Evolutionary conservation across 768 basidiomycete species (phyloP).

Genomic region (Russula sp.): DNA sequence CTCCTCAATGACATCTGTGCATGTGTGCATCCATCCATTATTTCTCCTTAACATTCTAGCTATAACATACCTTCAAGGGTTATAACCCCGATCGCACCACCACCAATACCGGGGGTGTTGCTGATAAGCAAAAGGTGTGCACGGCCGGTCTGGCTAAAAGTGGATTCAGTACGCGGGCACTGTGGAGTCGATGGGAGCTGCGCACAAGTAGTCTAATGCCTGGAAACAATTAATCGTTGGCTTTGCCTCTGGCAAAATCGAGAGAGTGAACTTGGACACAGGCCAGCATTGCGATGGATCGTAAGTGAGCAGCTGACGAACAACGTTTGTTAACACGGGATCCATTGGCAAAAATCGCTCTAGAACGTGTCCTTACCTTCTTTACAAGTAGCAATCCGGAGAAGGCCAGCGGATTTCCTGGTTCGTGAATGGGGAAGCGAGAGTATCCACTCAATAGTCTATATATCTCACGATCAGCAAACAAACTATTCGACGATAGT

Average conservation of each 20-base stretch:
- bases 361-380: conserved; percentile 46
- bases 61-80: conserved; percentile 67
- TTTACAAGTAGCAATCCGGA: conserved; percentile 82
- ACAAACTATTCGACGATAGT: not conserved
- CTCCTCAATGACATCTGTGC: conserved; percentile 80
- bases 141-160: conserved; percentile 80
- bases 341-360: not conserved
- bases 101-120: conserved; percentile 72
- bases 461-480: conserved; percentile 12
- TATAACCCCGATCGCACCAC: conserved; percentile 88
- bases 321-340: not conserved
- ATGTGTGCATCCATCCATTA: not conserved
- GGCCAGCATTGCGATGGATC: conserved; percentile 78
- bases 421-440: conserved; percentile 83
- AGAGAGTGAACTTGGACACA: conserved; percentile 71
- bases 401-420: conserved; percentile 65
- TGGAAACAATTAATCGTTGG: conserved; percentile 93
- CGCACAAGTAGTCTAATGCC: conserved; percentile 88
- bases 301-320: conserved; percentile 71
- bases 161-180: not conserved
- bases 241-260: conserved; percentile 84
- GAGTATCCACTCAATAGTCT: conserved; percentile 84
- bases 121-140: conserved; percentile 89
- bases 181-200: not conserved
- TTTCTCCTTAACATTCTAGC: not conserved